Conservation (phyloP, 1,284 basidiomycete genomes). For the Thecaphora frezii region DNA sequence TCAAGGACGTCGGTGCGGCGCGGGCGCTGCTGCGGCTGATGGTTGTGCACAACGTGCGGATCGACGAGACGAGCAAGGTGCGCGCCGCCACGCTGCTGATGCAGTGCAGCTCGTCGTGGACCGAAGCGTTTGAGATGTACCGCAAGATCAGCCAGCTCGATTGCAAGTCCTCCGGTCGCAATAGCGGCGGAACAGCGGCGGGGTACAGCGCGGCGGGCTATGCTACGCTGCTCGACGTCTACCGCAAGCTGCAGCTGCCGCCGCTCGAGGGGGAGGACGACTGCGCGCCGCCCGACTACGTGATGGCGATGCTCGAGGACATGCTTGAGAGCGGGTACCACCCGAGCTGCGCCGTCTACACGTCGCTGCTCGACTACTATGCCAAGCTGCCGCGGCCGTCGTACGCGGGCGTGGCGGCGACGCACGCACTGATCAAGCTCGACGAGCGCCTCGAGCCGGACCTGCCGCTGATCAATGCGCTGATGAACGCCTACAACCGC, state of each 20-base stretch:
- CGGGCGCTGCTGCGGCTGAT: constrained; percentile 19
- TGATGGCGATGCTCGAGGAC: constrained; percentile 78
- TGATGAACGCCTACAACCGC: constrained; percentile 87
- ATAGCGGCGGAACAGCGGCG: background rate
- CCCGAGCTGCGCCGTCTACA: constrained; percentile 70
- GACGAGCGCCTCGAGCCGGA: constrained; percentile 77
- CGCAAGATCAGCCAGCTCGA: constrained; percentile 5
- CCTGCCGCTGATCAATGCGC: constrained; percentile 75
- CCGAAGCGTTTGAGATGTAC: constrained; percentile 34
- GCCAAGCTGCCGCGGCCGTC: constrained; percentile 37
- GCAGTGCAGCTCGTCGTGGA: constrained; percentile 19
- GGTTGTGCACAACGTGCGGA: constrained; percentile 6
- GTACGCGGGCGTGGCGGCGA: constrained; percentile 64
- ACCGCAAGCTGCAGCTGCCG: constrained; percentile 11
- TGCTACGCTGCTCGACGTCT: constrained; percentile 10
- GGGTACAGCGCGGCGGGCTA: constrained; percentile 15
- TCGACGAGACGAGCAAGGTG: constrained; percentile 11
- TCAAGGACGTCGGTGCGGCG: constrained; percentile 22
- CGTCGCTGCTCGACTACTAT: constrained; percentile 68
- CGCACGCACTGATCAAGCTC: constrained; percentile 76
- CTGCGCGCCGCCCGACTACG: constrained; percentile 67
- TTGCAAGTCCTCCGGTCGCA: background rate
- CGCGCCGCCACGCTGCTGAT: constrained; percentile 17
- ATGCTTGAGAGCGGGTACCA: constrained; percentile 72
- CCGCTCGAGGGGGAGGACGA: background rate